Conservation (phyloP, 371 early-diverging fungal species). For the Syncephalastrum contaminatum region DNA sequence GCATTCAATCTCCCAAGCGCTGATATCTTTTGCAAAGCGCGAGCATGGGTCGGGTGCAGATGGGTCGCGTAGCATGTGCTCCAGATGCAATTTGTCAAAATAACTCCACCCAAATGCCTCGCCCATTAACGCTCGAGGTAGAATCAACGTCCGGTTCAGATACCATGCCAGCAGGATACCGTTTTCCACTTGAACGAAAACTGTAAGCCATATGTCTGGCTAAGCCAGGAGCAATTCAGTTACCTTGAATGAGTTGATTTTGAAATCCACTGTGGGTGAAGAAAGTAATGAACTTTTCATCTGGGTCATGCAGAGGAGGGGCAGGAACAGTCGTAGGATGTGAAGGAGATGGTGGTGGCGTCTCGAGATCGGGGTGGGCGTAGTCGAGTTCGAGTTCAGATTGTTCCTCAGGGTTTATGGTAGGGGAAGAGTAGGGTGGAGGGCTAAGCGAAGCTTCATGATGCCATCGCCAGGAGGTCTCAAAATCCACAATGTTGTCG, state of each 20-base stretch:
- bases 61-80: constrained; percentile 41
- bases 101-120: constrained; percentile 50
- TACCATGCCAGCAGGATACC: constrained; percentile 57
- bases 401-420: neutral
- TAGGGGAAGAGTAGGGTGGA: constrained; percentile 5
- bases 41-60: constrained; percentile 15
- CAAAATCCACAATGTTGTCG: constrained; percentile 4
- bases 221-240: neutral
- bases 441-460: constrained; percentile 6
- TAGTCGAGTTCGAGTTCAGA: too few relatives aligned
- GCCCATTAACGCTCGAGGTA: constrained; percentile 52
- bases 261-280: constrained; percentile 62
- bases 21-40: constrained; percentile 10
- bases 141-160: constrained; percentile 46
- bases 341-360: neutral
- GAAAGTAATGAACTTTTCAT: constrained; percentile 55
- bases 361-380: neutral
- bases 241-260: constrained; percentile 58
- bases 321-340: neutral
- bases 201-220: neutral
- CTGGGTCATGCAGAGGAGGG: constrained; percentile 8
- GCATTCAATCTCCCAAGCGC: constrained; percentile 18
- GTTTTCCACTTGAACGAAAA: constrained; percentile 47
- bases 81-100: constrained; percentile 32
- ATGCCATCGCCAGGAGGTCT: constrained; percentile 18